phyloP scores from a whole-genome alignment of 257 asterid genomes.

The Parsonsia alboflavescens region DNA sequence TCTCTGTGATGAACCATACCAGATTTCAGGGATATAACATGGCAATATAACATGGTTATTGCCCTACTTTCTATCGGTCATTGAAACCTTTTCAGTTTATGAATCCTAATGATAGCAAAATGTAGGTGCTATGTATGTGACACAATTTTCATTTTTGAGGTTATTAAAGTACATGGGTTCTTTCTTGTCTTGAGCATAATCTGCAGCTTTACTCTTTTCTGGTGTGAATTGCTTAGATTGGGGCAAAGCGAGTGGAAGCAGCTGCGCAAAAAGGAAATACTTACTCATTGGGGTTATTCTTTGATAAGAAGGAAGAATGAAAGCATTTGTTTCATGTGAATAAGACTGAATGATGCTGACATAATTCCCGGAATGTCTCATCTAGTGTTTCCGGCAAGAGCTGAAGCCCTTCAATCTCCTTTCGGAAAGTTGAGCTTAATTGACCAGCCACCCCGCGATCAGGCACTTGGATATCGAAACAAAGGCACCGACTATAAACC shows the following conservation, averaged over 20 bases:
- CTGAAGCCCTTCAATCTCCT: conserved; percentile 2
- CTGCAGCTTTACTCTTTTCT: conserved; percentile 6
- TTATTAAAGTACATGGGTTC: not conserved
- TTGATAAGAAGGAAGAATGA: conserved; percentile 50
- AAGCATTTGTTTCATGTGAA: not conserved
- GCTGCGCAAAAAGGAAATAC: conserved; percentile 78
- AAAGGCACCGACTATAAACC: not conserved
- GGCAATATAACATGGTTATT: not conserved
- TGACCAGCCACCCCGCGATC: not conserved
- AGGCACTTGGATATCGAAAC: not conserved
- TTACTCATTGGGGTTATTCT: conserved; percentile 72
- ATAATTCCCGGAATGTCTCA: not conserved
- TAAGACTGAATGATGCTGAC: not conserved
- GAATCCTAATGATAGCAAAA: not conserved
- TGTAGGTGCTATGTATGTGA: no score
- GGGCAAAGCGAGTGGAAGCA: conserved; percentile 70
- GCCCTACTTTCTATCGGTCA: not conserved
- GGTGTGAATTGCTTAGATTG: conserved; percentile 49
- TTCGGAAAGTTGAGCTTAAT: not conserved
- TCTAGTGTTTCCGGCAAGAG: not conserved
- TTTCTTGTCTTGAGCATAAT: not conserved
- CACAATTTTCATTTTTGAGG: not conserved
- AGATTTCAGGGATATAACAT: not conserved
- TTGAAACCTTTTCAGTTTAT: not conserved
- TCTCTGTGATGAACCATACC: not conserved